Conservation (phyloP, 495 filamentous ascomycete genomes). For the Penicillium longicatenatum region DNA sequence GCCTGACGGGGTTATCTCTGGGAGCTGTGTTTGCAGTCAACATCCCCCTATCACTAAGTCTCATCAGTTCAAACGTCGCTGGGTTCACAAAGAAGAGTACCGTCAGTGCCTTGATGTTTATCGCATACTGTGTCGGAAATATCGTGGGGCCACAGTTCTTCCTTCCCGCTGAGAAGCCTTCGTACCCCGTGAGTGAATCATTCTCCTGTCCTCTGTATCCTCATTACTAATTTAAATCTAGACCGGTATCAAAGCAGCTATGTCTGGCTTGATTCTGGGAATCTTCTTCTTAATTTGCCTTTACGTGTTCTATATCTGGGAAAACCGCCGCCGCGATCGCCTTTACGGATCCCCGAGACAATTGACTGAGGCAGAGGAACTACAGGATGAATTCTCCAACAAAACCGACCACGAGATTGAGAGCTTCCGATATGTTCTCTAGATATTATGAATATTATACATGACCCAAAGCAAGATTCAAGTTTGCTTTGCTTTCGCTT, state of each 20-base stretch:
- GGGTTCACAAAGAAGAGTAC: conserved; percentile 66
- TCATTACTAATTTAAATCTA: conserved; percentile 4
- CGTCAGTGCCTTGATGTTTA: conserved; percentile 41
- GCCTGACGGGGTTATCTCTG: conserved; percentile 58
- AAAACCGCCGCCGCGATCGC: conserved; percentile 30
- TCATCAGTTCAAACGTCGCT: conserved; percentile 62
- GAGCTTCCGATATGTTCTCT: conserved; percentile 36
- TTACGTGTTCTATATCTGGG: conserved; percentile 25
- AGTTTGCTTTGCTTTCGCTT: conserved; percentile 14
- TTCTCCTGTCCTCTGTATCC: background rate
- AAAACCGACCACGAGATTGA: conserved; percentile 36
- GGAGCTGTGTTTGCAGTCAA: conserved; percentile 52
- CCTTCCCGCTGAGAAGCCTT: conserved; percentile 33
- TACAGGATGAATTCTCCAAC: conserved; percentile 33
- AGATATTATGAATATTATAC: conserved; percentile 2
- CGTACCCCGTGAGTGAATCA: conserved; percentile 30
- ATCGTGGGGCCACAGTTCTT: conserved; percentile 44
- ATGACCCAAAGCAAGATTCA: background rate
- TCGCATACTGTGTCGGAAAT: conserved; percentile 42
- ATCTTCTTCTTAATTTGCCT: conserved; percentile 30
- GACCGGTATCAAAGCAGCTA: conserved; percentile 35
- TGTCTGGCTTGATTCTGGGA: conserved; percentile 29
- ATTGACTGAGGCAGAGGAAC: conserved; percentile 26
- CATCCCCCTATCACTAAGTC: conserved; percentile 56
- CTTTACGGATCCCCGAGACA: conserved; percentile 25